Base-by-base conservation (phyloP, 2,329 filamentous ascomycete genomes). In the Cercospora berteroae region DNA sequence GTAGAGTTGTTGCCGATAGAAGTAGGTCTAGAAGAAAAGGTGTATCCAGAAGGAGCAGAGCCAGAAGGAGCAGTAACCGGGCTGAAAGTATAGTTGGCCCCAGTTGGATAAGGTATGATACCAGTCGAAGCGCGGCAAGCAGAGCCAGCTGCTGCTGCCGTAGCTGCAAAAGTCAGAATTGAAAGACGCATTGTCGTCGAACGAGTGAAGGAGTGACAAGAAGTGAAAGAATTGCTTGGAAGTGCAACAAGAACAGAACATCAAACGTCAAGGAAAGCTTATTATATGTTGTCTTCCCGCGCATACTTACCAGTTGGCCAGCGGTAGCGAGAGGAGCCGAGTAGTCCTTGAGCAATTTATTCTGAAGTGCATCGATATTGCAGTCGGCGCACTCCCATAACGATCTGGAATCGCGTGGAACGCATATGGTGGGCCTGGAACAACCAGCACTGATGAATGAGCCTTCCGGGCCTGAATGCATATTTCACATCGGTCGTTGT, bases 181-280 rank as follows among this genome's bases (percentile, higher is more conserved):
- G 69, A 69, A 52, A 66, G 65, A 67, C 71, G 72, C 73, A 74
- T 75, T 39, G 31, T 74, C 66, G 69, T 64, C 66, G 70, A 63
- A 67, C 69, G 63, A 67, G 69, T 67, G 72, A 64, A 60, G 33
- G 25, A 52, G n/a, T 27, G 18, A 36, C 48, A 63, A 63, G 67
- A 44, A 42, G 68, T 55, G 25, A 39, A 48, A 63, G 48, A 31
- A 18, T 39, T 56, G 31, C 8, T 20, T 29, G 44, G 60, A 6
- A 13, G 48, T 62, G 27, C n/a, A 31, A 42, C 16, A 42, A 42
- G 36, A 42, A 42, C 36, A 56, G 42, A 23, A 68, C 18, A 12
- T 50, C 44, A 23, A 31, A 39, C 33, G 33, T 29, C n/a, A 42
- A 60, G 52, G 12, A 52, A 69, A 64, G 52, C 25, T 57, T 57